phyloP scores from a whole-genome alignment of 352 stramenopile species.

The Phytophthora capsici region DNA sequence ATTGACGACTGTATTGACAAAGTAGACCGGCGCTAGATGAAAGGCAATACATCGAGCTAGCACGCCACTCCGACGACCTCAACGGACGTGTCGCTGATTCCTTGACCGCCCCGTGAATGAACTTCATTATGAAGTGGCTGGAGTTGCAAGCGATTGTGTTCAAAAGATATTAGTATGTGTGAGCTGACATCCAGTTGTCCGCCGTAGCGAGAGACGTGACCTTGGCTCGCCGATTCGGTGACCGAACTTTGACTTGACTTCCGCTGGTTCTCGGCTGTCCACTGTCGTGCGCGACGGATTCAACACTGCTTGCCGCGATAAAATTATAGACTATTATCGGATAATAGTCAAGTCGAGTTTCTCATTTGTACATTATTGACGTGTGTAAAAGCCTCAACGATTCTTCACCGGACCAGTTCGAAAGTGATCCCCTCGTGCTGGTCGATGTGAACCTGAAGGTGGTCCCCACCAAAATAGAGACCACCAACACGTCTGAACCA shows the following conservation, averaged over 20 bases:
- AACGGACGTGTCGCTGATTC: neutral
- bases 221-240: too few relatives aligned
- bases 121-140: too few relatives aligned
- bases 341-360: neutral
- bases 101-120: too few relatives aligned
- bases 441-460: slow-evolving; percentile 18
- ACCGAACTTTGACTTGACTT: slow-evolving; percentile 2
- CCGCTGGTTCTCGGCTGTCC: slow-evolving; percentile 7
- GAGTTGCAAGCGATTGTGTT: neutral
- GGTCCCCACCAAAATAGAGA: slow-evolving; percentile 1
- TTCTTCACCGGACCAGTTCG: neutral
- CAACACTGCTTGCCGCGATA: neutral
- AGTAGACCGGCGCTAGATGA: neutral
- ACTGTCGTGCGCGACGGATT: slow-evolving; percentile 10
- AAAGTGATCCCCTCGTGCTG: slow-evolving; percentile 10
- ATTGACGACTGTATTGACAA: too few relatives aligned
- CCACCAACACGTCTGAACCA: neutral
- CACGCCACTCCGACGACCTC: neutral
- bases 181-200: neutral
- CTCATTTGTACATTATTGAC: neutral
- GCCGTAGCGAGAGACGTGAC: neutral
- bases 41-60: neutral
- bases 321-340: too few relatives aligned
- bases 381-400: neutral
- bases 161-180: neutral